phyloP scores from a whole-genome alignment of 441 rosid genomes.

The Pelargonium cotyledonis region DNA sequence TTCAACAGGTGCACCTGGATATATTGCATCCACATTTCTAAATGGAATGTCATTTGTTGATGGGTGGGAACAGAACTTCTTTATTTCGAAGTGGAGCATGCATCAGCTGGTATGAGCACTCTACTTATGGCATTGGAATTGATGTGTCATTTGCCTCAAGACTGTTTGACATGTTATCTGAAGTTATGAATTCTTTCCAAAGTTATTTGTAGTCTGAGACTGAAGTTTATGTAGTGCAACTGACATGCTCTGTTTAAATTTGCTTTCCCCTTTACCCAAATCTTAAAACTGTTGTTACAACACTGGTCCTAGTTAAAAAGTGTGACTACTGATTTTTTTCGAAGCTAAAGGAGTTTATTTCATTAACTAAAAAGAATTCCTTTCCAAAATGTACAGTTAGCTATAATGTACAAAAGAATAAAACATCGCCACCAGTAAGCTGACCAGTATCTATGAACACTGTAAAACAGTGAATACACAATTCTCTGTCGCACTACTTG shows the following conservation, averaged over 20 bases:
- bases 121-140: conserved; percentile 12
- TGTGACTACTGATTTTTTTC: neutral
- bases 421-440: neutral
- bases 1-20: conserved; percentile 86
- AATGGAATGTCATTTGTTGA: conserved; percentile 96
- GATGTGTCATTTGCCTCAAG: conserved; percentile 5
- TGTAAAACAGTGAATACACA: too few relatives aligned
- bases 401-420: neutral
- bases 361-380: neutral
- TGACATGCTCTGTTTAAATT: neutral
- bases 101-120: conserved; percentile 69
- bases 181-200: conserved; percentile 6
- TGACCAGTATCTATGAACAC: neutral
- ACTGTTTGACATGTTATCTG: neutral
- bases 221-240: neutral
- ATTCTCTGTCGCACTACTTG: too few relatives aligned
- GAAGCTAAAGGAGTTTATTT: neutral
- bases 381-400: neutral
- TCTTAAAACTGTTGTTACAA: neutral
- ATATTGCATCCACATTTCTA: conserved; percentile 64
- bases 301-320: neutral
- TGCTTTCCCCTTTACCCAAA: neutral
- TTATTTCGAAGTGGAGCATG: conserved; percentile 98
- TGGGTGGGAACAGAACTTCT: conserved; percentile 96
- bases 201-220: neutral